phyloP scores from a whole-genome alignment of 768 basidiomycete species.

The Hydnum rufescens region DNA sequence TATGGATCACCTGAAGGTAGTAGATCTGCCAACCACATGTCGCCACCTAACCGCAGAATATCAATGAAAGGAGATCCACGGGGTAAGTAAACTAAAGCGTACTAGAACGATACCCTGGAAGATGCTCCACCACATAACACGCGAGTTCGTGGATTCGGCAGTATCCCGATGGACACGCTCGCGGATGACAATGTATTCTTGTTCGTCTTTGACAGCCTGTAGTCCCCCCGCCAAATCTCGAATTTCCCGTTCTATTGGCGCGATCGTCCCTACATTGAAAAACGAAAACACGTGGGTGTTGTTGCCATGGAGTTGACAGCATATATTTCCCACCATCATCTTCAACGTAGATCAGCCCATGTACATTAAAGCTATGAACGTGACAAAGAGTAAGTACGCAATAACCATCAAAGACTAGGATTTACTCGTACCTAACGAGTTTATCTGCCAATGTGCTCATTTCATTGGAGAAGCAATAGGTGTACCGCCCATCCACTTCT shows the following conservation, averaged over 20 bases:
- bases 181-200: conserved; percentile 93
- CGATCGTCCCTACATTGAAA: conserved; percentile 47
- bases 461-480: conserved; percentile 97
- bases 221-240: conserved; percentile 63
- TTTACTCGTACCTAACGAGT: conserved; percentile 51
- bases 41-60: conserved; percentile 73
- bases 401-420: conserved; percentile 1
- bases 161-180: conserved; percentile 89
- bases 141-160: conserved; percentile 76
- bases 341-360: conserved; percentile 83
- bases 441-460: conserved; percentile 97
- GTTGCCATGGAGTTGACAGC: not conserved
- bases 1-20: conserved; percentile 59
- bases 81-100: not conserved
- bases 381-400: conserved; percentile 1
- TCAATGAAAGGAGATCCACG: conserved; percentile 6
- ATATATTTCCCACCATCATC: conserved; percentile 46
- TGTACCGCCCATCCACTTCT: conserved; percentile 66
- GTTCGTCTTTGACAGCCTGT: conserved; percentile 88
- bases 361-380: conserved; percentile 75
- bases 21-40: conserved; percentile 98
- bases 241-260: conserved; percentile 93
- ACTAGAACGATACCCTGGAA: conserved; percentile 51
- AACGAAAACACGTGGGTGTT: not conserved
- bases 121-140: conserved; percentile 99